Evolutionary conservation across 108 stramenopile genomes (phyloP), one percentile per base, ranked within the genome.

Genomic region (Skeletonema menzelii): DNA sequence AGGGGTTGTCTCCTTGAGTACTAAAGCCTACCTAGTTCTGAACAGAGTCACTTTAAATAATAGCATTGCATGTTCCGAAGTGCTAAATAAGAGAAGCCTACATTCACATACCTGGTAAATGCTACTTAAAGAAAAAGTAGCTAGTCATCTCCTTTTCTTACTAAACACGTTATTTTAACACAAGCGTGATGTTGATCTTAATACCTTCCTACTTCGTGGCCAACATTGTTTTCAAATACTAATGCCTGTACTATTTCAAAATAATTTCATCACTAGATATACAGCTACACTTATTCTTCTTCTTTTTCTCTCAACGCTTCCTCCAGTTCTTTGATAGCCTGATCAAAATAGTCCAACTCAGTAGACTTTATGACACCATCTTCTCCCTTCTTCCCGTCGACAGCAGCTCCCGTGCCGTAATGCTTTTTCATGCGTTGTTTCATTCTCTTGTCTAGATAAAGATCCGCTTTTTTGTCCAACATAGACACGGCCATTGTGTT

Each of bases 391-490:
- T 68, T 57, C 40, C 37, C 56, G 12, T 66, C 62, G 14, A 8
- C 30, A 38, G 35, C 19, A 17, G 65, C 17, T 24, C 72, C 59
- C 26, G 32, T 55, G 6, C 77, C 77, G 56, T 73, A 79, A 62
- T 40, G 69, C 73, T 57, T 67, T 27, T 69, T 75, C 77, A 74
- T 55, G 28, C 71, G 66, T 46, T 73, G 81, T 1, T 55, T 66
- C 68, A 67, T 46, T 44, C 81, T 72, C 22, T 68, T 56, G 59
- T 73, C 64, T 1, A 82, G 38, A 63, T 77, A 82, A 44, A 67
- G 46, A 65, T 82, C 81, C 8, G 81, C 76, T 59, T 70, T 77
- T 59, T 67, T 68, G 68, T 77, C 71, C 32, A 82, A 65, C 81
- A 82, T 82, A 4, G 74, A 76, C 30, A 69, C 73, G 6, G 81